Percentiles rank a stretch among this genome's conserved stretches.
Evolutionary conservation across 176 grass and related monocot genomes (phyloP).

Genomic region (bread wheat (Triticum aestivum)): IWGSC_CS_RefSeq_v2.1 NC_057807.1:400840352-400840851

Average conservation of each 20-base stretch:
- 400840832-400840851: neutral
- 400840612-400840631: neutral
- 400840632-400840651: neutral
- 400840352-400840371: neutral
- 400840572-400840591: neutral
- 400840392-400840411: neutral
- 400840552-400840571: neutral
- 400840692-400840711: neutral
- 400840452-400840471: neutral
- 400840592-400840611: neutral
- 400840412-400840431: neutral
- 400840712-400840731: neutral
- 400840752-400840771: neutral
- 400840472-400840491: neutral
- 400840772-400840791: neutral
- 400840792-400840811: constrained; percentile 14
- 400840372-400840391: neutral
- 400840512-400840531: neutral
- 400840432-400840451: neutral
- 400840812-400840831: neutral
- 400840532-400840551: neutral
- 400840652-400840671: too few relatives aligned
- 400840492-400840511: neutral
- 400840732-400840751: neutral
- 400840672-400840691: too few relatives aligned